Evolutionary conservation across 2,329 filamentous ascomycete species (phyloP).

Genomic region (Colletotrichum brevisporum): DNA sequence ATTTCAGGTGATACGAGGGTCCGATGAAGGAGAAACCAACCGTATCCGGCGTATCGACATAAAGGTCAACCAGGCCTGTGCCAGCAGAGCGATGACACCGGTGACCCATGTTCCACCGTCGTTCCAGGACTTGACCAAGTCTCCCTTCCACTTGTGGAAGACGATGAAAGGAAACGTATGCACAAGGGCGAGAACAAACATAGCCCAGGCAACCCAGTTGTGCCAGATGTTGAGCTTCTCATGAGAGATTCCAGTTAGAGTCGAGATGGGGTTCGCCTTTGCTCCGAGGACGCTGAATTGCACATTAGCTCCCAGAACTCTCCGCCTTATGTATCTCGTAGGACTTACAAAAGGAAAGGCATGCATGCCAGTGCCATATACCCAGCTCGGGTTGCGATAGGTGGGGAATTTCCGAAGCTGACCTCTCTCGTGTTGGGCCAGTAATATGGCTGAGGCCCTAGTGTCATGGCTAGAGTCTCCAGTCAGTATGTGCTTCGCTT

Average conservation of each 20-base stretch:
- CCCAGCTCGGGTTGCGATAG: slow-evolving; percentile 65
- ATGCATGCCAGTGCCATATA: slow-evolving; percentile 66
- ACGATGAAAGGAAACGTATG: slow-evolving; percentile 74
- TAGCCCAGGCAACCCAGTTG: slow-evolving; percentile 67
- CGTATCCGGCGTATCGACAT: slow-evolving; percentile 64
- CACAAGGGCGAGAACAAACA: slow-evolving; percentile 68
- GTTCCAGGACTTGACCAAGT: slow-evolving; percentile 62
- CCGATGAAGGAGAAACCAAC: slow-evolving; percentile 48
- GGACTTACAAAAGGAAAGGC: slow-evolving; percentile 62
- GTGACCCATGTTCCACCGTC: slow-evolving; percentile 66
- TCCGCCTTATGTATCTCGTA: background rate
- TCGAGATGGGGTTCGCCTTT: slow-evolving; percentile 70
- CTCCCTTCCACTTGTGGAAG: slow-evolving; percentile 61
- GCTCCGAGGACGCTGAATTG: slow-evolving; percentile 56
- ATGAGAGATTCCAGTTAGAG: slow-evolving; percentile 67
- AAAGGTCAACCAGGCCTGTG: slow-evolving; percentile 69
- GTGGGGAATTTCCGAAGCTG: slow-evolving; percentile 64
- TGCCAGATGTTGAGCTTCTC: slow-evolving; percentile 72
- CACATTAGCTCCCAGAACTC: no score
- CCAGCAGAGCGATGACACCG: slow-evolving; percentile 66
- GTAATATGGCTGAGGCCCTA: slow-evolving; percentile 68
- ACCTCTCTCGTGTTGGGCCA: slow-evolving; percentile 61
- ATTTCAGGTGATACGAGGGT: background rate
- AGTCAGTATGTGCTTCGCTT: background rate
- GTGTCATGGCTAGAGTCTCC: slow-evolving; percentile 52